These are phyloP conservation scores for Torulaspora delbrueckii DNA, from an alignment of 805 yeast species.

Conservation along the genomic window DNA sequence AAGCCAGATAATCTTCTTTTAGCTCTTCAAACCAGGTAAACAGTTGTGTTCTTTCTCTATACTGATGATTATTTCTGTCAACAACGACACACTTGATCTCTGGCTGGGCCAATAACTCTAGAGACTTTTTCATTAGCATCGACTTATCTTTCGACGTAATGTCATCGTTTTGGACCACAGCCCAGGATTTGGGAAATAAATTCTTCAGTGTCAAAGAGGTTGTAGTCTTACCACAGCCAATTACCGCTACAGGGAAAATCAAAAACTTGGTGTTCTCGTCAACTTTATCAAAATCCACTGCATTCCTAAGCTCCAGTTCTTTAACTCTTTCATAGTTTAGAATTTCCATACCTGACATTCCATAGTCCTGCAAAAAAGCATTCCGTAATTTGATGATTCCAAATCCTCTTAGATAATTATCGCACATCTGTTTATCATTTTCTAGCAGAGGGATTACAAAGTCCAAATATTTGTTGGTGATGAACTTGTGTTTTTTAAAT, in stretches of 20 bases:
- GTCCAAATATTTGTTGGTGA: conserved; percentile 62
- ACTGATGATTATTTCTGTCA: conserved; percentile 80
- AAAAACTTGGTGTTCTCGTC: conserved; percentile 49
- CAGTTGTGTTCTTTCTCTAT: conserved; percentile 62
- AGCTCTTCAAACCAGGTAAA: conserved; percentile 47
- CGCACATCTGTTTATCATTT: conserved; percentile 42
- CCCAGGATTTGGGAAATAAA: conserved; percentile 56
- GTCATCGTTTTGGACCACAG: conserved; percentile 78
- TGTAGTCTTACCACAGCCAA: conserved; percentile 95
- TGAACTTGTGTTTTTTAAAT: conserved; percentile 49
- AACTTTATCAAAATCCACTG: conserved; percentile 34
- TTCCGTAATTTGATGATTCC: conserved; percentile 76
- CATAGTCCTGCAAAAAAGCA: conserved; percentile 49
- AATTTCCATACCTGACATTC: conserved; percentile 57
- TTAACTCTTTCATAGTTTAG: conserved; percentile 41
- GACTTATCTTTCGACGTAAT: conserved; percentile 46
- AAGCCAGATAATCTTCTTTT: conserved; percentile 42
- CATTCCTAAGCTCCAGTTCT: conserved; percentile 39
- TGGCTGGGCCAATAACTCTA: conserved; percentile 38
- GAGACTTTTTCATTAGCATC: conserved; percentile 45
- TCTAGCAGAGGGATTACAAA: conserved; percentile 58
- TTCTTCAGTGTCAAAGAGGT: conserved; percentile 54
- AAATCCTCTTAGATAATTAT: conserved; percentile 48
- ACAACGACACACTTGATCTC: conserved; percentile 51
- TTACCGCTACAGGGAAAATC: conserved; percentile 77